These are phyloP conservation scores for Starmera caribaea DNA, from an alignment of 805 yeast species.

Conservation along the genomic window DNA sequence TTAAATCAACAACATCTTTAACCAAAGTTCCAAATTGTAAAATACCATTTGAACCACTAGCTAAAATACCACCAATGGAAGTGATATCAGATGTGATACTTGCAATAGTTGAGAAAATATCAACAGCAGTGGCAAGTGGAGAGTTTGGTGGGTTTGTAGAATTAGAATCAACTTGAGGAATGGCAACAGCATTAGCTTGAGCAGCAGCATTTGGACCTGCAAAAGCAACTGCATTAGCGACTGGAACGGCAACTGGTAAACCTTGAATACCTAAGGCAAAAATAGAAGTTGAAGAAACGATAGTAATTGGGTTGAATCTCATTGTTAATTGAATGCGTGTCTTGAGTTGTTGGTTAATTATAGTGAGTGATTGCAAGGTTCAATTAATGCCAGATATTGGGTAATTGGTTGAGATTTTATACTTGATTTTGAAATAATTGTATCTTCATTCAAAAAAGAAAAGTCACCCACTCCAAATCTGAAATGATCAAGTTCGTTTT, in stretches of 20 bases:
- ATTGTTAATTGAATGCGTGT: neutral
- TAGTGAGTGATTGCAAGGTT: neutral
- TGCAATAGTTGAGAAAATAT: no score
- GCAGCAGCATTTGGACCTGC: slow-evolving; percentile 2
- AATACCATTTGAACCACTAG: no score
- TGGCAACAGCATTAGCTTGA: neutral
- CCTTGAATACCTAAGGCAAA: slow-evolving; percentile 6
- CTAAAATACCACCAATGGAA: no score
- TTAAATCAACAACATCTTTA: slow-evolving; percentile 1
- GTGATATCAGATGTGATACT: no score
- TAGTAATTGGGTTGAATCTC: slow-evolving; percentile 1
- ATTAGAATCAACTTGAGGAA: neutral
- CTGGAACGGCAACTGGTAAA: slow-evolving; percentile 4
- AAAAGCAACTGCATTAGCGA: neutral
- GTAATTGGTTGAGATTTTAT: no score
- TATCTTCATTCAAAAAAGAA: no score
- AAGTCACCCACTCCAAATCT: no score
- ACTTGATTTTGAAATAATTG: no score
- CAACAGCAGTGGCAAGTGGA: no score
- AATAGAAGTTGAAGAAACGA: slow-evolving; percentile 5
- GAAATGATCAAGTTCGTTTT: no score
- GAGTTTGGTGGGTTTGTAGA: no score
- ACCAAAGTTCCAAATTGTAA: neutral
- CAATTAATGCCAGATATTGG: neutral
- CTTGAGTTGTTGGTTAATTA: no score